These are phyloP conservation scores for Nakaseomyces delphensis DNA, from an alignment of 1,139 yeast genomes.

Conservation along the genomic window DNA sequence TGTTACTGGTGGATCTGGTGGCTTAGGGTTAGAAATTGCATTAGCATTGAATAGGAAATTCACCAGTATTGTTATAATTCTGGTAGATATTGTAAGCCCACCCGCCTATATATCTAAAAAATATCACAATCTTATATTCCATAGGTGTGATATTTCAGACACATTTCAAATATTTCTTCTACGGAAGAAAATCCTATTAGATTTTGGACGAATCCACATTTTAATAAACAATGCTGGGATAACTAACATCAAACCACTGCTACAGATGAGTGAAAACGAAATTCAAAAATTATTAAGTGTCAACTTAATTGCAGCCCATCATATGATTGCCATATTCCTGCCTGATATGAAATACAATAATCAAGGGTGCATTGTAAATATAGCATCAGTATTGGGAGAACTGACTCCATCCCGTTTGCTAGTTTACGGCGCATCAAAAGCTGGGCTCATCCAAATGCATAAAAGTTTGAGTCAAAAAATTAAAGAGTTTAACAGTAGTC, in stretches of 20 bases:
- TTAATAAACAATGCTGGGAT: slow-evolving; percentile 82
- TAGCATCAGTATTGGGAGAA: slow-evolving; percentile 78
- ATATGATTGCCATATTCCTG: slow-evolving; percentile 58
- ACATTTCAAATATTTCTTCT: slow-evolving; percentile 35
- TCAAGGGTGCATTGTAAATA: slow-evolving; percentile 70
- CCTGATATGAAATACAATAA: slow-evolving; percentile 58
- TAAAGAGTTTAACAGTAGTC: not conserved
- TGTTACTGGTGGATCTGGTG: slow-evolving; percentile 78
- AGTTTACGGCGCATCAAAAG: slow-evolving; percentile 84
- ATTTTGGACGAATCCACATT: slow-evolving; percentile 49
- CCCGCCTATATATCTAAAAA: slow-evolving; percentile 22
- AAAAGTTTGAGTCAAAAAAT: slow-evolving; percentile 46
- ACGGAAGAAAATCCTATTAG: slow-evolving; percentile 34
- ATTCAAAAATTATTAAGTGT: slow-evolving; percentile 54
- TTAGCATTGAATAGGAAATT: slow-evolving; percentile 33
- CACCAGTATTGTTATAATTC: slow-evolving; percentile 45
- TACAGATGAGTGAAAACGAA: slow-evolving; percentile 47
- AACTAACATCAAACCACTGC: slow-evolving; percentile 47
- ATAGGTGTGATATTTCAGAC: slow-evolving; percentile 60
- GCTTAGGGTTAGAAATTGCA: slow-evolving; percentile 65
- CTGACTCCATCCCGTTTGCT: slow-evolving; percentile 72
- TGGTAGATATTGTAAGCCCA: slow-evolving; percentile 52
- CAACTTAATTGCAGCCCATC: slow-evolving; percentile 61
- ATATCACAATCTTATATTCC: slow-evolving; percentile 42
- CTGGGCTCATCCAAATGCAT: slow-evolving; percentile 76